These are phyloP conservation scores for Yamadazyma sp. DNA, from an alignment of 805 yeast species.

Conservation along the genomic window DNA sequence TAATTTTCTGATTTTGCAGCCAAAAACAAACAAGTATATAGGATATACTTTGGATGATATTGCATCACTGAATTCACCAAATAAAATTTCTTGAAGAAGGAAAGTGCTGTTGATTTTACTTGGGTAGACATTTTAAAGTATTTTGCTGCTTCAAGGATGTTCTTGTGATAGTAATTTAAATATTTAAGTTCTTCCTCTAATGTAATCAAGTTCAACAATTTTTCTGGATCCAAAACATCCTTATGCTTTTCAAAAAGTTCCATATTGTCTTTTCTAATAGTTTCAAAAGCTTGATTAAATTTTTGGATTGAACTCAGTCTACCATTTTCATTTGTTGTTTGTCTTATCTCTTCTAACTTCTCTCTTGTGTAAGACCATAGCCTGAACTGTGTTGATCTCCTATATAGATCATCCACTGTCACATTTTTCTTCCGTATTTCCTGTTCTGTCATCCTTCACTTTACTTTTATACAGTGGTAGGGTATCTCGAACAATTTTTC, in stretches of 20 bases:
- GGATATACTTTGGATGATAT: constrained; percentile 77
- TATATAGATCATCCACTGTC: constrained; percentile 81
- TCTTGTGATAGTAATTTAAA: constrained; percentile 69
- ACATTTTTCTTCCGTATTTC: constrained; percentile 22
- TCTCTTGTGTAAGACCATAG: constrained; percentile 78
- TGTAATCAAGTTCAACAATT: constrained; percentile 45
- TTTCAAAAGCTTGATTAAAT: constrained; percentile 21
- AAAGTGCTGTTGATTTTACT: constrained; percentile 80
- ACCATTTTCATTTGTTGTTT: constrained; percentile 56
- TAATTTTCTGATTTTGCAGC: constrained; percentile 93
- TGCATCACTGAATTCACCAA: constrained; percentile 81
- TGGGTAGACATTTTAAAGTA: constrained; percentile 83
- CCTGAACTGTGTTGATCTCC: constrained; percentile 81
- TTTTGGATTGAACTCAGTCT: constrained; percentile 28
- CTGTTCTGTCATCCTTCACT: not conserved
- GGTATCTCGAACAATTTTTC: too few relatives aligned
- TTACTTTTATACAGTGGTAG: not conserved
- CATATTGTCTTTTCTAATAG: constrained; percentile 18
- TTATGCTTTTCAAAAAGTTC: constrained; percentile 29
- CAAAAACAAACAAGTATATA: constrained; percentile 71
- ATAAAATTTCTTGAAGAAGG: constrained; percentile 79
- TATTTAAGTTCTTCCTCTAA: constrained; percentile 69
- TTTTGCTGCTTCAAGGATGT: constrained; percentile 65
- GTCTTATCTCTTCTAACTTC: constrained; percentile 49
- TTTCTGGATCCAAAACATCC: constrained; percentile 27